Conservation (phyloP, 176 grass and related monocot species). For the Hordeum vulgare region MorexV3_pseudomolecules_assembly NC_058520.1:137741350-137741849, state of each 20-base stretch:
- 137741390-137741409: too few relatives aligned
- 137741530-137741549: slow-evolving; percentile 71
- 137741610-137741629: neutral
- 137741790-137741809: slow-evolving; percentile 84
- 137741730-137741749: slow-evolving; percentile 71
- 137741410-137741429: neutral
- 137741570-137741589: slow-evolving; percentile 80
- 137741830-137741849: slow-evolving; percentile 62
- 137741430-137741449: neutral
- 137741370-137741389: neutral
- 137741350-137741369: neutral
- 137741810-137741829: slow-evolving; percentile 69
- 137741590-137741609: slow-evolving; percentile 18
- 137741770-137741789: slow-evolving; percentile 78
- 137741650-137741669: neutral
- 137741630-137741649: neutral
- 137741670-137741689: neutral
- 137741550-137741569: slow-evolving; percentile 93
- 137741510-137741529: slow-evolving; percentile 61
- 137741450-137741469: slow-evolving; percentile 2
- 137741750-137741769: slow-evolving; percentile 65
- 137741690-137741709: slow-evolving; percentile 45
- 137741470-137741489: slow-evolving; percentile 66
- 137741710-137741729: slow-evolving; percentile 66
- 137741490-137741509: slow-evolving; percentile 48